These are phyloP conservation scores for Aspergillus intermedius DNA, from an alignment of 2,329 filamentous ascomycete genomes.

Conservation along the genomic window DNA sequence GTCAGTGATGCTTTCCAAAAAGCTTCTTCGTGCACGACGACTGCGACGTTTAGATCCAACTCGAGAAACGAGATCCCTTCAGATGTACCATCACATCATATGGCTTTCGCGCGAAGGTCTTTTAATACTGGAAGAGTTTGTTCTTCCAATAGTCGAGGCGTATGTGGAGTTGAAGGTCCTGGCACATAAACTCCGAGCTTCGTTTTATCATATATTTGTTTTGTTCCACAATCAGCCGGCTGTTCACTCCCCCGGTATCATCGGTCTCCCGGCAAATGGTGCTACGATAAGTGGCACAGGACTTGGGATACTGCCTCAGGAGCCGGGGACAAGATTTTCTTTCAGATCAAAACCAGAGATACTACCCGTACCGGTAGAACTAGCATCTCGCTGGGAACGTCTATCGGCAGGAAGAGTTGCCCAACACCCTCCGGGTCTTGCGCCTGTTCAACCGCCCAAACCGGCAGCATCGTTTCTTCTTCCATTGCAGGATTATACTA, in stretches of 20 bases:
- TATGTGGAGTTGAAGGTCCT: constrained; percentile 82
- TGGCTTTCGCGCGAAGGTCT: constrained; percentile 93
- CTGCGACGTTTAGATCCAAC: constrained; percentile 73
- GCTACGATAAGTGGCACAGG: constrained; percentile 20
- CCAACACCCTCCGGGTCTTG: constrained; percentile 32
- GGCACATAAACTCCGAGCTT: constrained; percentile 83
- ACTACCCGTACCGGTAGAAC: constrained; percentile 1
- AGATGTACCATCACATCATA: constrained; percentile 84
- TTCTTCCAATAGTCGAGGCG: constrained; percentile 74
- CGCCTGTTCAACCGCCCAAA: constrained; percentile 23
- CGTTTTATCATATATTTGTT: constrained; percentile 94
- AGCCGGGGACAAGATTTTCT: constrained; percentile 11
- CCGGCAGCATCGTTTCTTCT: constrained; percentile 67
- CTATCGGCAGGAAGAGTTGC: constrained; percentile 5
- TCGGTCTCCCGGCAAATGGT: constrained; percentile 26
- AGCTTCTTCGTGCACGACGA: constrained; percentile 75
- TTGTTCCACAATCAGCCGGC: constrained; percentile 88
- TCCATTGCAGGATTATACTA: constrained; percentile 72
- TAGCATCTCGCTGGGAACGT: not conserved
- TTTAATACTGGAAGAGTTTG: constrained; percentile 75
- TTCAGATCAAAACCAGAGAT: constrained; percentile 13
- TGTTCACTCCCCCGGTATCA: constrained; percentile 56
- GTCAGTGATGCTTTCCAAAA: constrained; percentile 78
- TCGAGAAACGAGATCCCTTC: constrained; percentile 70
- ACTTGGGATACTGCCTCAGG: constrained; percentile 19